Percentiles rank a stretch among this genome's conserved stretches.
Conservation (phyloP, 176 grass and related monocot species). For the Tillandsia leiboldiana region DNA sequence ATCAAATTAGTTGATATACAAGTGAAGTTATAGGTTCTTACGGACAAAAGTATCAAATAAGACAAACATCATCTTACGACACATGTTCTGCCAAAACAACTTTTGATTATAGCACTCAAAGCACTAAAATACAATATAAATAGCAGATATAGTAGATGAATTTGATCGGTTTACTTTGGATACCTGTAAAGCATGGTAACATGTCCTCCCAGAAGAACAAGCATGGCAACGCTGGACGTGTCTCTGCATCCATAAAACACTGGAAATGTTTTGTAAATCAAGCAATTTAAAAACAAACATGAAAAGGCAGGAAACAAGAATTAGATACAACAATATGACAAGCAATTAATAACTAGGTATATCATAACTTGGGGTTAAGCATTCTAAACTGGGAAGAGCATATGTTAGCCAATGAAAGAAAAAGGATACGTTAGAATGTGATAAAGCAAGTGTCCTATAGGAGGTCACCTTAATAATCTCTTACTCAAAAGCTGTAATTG, state of each 20-base stretch:
- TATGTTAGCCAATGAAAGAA: neutral
- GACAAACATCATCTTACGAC: no score
- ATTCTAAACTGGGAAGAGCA: neutral
- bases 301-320: neutral
- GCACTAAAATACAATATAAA: neutral
- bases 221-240: conserved; percentile 70
- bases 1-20: neutral
- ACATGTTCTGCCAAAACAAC: no score
- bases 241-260: conserved; percentile 42
- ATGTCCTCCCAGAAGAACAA: conserved; percentile 92
- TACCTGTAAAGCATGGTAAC: conserved; percentile 96
- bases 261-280: conserved; percentile 13
- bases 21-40: no score
- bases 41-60: no score
- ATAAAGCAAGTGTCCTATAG: neutral
- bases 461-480: neutral
- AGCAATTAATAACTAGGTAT: no score
- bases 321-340: neutral
- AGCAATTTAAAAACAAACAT: neutral
- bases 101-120: neutral
- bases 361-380: no score
- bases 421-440: neutral
- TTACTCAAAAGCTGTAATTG: neutral
- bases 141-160: neutral
- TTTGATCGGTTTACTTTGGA: neutral